A percentile compares a stretch with the other conserved stretches of the same genome.
These are phyloP conservation scores for Malus hybrid DNA, from an alignment of 331 rosid genomes.

Conservation along the genomic window DNA sequence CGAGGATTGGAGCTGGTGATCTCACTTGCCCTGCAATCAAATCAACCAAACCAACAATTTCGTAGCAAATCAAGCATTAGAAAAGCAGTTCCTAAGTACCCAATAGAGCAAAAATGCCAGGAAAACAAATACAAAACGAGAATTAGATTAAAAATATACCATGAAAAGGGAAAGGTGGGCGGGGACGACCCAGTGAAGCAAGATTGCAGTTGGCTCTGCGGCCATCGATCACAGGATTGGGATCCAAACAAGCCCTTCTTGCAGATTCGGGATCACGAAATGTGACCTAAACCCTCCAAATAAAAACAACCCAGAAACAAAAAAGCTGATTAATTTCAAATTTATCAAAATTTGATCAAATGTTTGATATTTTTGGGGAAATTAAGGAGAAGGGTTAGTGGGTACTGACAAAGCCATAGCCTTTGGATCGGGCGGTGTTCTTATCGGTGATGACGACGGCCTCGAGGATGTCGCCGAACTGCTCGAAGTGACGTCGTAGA, in stretches of 20 bases:
- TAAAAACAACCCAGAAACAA: not conserved
- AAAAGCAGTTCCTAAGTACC: not conserved
- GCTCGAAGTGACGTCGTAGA: constrained; percentile 19
- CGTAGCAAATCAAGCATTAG: not conserved
- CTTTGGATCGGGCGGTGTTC: constrained; percentile 20
- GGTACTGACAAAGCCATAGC: constrained; percentile 22
- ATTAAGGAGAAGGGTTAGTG: not conserved
- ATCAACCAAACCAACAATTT: not conserved
- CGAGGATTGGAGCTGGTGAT: constrained; percentile 2
- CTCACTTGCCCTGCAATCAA: constrained; percentile 6
- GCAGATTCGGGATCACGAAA: constrained; percentile 16
- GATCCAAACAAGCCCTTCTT: constrained; percentile 15
- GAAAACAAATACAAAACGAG: not conserved
- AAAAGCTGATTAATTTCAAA: not conserved
- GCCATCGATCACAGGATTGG: constrained; percentile 20
- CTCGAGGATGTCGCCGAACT: constrained; percentile 20
- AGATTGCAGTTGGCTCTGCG: constrained; percentile 24
- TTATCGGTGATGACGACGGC: constrained; percentile 23
- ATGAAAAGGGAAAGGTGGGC: not conserved
- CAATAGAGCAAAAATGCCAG: not conserved
- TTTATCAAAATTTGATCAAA: not conserved
- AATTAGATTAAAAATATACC: not conserved
- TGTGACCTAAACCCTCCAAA: constrained; percentile 13
- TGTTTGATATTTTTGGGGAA: not conserved
- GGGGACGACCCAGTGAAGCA: constrained; percentile 16